Conservation (phyloP, 352 stramenopile species). For the Phytopythium kandeliae region DNA sequence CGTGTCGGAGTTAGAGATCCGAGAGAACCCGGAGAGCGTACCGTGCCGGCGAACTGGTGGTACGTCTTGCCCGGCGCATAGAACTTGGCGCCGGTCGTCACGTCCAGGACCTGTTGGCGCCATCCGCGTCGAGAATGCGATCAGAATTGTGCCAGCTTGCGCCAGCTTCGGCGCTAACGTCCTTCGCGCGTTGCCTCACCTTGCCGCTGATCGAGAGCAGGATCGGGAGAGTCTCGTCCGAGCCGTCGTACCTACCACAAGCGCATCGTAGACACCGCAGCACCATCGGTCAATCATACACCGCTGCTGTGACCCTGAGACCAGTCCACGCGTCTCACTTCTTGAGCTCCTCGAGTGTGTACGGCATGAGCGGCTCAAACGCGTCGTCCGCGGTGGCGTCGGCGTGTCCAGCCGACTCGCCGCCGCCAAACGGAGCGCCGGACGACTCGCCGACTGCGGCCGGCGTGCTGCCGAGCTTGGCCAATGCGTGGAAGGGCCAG, state of each 20-base stretch:
- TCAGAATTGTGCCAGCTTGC: no score
- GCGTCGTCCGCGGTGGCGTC: background rate
- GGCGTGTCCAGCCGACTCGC: background rate
- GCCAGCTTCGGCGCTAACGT: no score
- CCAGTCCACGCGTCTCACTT: conserved; percentile 34
- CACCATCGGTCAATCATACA: background rate
- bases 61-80: conserved; percentile 71
- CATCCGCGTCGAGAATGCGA: no score
- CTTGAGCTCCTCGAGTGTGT: conserved; percentile 60
- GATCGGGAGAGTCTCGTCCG: conserved; percentile 57
- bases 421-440: background rate
- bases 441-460: conserved; percentile 18
- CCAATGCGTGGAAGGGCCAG: conserved; percentile 56
- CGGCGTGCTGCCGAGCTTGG: conserved; percentile 17
- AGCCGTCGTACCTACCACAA: conserved; percentile 50
- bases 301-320: no score
- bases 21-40: conserved; percentile 11
- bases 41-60: conserved; percentile 65
- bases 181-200: conserved; percentile 13
- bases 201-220: conserved; percentile 67
- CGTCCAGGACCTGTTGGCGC: conserved; percentile 75
- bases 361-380: conserved; percentile 10
- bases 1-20: background rate
- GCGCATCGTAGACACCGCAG: background rate
- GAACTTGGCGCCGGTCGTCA: conserved; percentile 65